Conservation (phyloP, 2,329 filamentous ascomycete genomes). For the Hymenoscyphus albidus region DNA sequence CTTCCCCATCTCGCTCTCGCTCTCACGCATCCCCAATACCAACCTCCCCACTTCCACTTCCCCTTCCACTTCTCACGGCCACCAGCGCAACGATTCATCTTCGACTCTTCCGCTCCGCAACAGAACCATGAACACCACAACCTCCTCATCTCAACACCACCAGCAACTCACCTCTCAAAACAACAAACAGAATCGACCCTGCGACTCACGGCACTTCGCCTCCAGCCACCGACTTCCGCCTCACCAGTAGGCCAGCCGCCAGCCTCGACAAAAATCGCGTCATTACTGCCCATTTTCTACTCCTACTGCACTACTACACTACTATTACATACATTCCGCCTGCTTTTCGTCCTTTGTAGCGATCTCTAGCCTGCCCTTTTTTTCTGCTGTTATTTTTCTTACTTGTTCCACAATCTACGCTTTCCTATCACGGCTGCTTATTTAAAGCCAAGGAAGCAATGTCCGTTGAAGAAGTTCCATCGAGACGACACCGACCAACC, state of each 20-base stretch:
- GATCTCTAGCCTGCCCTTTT: conserved; percentile 8
- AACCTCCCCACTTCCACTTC: too few species aligned
- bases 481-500: conserved; percentile 35
- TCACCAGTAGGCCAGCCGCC: conserved; percentile 12
- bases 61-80: not conserved
- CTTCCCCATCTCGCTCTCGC: too few species aligned
- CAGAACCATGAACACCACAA: conserved; percentile 31
- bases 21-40: too few species aligned
- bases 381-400: conserved; percentile 15
- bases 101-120: conserved; percentile 1
- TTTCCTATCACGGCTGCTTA: conserved; percentile 36
- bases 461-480: conserved; percentile 41
- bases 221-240: conserved; percentile 27
- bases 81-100: conserved; percentile 7
- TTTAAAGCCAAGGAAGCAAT: conserved; percentile 47
- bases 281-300: not conserved
- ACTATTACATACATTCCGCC: not conserved
- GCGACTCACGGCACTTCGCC: conserved; percentile 17
- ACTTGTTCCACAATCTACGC: conserved; percentile 18
- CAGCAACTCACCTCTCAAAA: conserved; percentile 16
- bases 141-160: conserved; percentile 15
- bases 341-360: conserved; percentile 6
- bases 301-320: conserved; percentile 1
- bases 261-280: not conserved
- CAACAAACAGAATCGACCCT: conserved; percentile 19